phyloP scores from a whole-genome alignment of 768 basidiomycete genomes.

The Sporobolomyces pararoseus region DNA sequence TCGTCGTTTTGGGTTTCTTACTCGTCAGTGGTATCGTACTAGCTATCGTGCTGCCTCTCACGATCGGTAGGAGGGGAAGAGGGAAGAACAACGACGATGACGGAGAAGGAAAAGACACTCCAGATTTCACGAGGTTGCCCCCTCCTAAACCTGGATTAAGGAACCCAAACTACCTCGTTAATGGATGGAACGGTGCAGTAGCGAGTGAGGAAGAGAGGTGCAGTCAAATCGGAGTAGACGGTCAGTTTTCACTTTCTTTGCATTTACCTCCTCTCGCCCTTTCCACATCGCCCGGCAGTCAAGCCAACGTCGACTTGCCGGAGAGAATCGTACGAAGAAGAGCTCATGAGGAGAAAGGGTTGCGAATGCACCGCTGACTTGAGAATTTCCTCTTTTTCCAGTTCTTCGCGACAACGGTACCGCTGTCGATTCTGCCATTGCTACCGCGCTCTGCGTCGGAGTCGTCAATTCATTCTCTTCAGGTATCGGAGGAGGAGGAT shows the following conservation, averaged over 20 bases:
- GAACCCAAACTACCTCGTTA: conserved; percentile 60
- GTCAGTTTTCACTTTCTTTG: conserved; percentile 20
- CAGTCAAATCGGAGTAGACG: conserved; percentile 74
- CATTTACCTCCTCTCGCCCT: background rate
- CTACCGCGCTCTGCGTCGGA: conserved; percentile 66
- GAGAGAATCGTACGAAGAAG: too few relatives aligned
- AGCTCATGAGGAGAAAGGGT: too few relatives aligned
- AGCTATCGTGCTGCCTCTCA: conserved; percentile 32
- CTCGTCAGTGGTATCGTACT: conserved; percentile 23
- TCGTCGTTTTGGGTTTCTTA: conserved; percentile 6
- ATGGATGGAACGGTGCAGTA: conserved; percentile 75
- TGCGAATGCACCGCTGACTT: background rate
- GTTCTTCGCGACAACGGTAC: conserved; percentile 66
- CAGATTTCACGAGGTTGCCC: conserved; percentile 40
- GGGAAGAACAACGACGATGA: background rate
- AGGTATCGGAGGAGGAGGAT: conserved; percentile 58
- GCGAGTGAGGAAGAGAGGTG: conserved; percentile 83
- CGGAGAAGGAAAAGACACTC: conserved; percentile 9
- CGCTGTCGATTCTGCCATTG: conserved; percentile 82
- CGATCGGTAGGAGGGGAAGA: conserved; percentile 22
- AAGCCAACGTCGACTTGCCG: too few relatives aligned
- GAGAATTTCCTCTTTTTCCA: background rate
- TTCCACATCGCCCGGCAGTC: too few relatives aligned
- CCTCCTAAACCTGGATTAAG: conserved; percentile 46
- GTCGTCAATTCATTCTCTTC: conserved; percentile 82